Base-by-base conservation (phyloP, 176 grass and related monocot species). In the Oryza australiensis region DNA sequence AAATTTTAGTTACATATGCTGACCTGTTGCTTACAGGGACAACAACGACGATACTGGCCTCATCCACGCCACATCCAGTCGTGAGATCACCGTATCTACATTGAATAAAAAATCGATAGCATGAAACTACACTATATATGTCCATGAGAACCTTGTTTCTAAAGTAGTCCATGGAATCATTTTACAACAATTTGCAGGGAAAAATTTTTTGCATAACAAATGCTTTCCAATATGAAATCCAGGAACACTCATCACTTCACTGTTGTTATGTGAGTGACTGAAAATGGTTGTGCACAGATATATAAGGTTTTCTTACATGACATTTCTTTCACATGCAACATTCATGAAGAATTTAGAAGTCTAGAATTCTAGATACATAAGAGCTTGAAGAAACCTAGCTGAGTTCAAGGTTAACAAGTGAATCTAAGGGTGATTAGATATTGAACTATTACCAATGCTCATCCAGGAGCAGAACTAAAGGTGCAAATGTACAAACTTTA, bases 371-470 rank as follows among this genome's bases (percentile, higher is more conserved):
- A 79, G n/a, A n/a, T 24, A 79, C 27, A 78, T 33, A 27, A 73
- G 7, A 48, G 14, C 26, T 55, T 7, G 9, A 66, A 55, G 3
- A 67, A 73, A 72, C 64, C 26, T 45, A 80, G 2, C 70, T 63
- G 48, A 68, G 74, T 75, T 70, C 35, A 80, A 24, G 66, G 49
- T 9, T 78, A 84, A 30, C 27, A 48, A 57, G 53, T n/a, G 12
- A 57, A 57, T n/a, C 53, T 57, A 57, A 11, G 55, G 22, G 11
- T 32, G 5, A 68, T 53, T 70, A 78, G 2, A 35, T 48, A 18
- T 77, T 37, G 26, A 41, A 66, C 67, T 23, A 9, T 62, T 65
- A 75, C 12, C 28, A n/a, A 60, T 67, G 15, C 75, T 68, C 14
- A 35, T 53, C 53, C 15, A 12, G 33, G 33, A 57, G 15, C 67